Conservation (phyloP, 352 stramenopile genomes). For the Phytophthora pseudosyringae region DNA sequence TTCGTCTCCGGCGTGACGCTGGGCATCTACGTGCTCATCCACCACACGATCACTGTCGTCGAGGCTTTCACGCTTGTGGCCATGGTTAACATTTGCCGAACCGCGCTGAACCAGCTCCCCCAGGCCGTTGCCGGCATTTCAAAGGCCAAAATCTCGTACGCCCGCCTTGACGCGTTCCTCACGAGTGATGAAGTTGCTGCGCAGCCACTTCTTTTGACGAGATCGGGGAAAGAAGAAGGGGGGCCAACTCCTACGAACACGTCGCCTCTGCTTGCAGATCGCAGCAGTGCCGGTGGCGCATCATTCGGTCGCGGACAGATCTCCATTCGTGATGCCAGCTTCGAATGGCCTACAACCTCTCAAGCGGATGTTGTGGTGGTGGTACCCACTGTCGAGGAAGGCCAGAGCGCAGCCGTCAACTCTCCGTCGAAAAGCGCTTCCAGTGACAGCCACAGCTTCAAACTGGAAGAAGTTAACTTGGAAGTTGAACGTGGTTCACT, state of each 20-base stretch:
- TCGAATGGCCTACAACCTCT: conserved; percentile 34
- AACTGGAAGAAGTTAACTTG: conserved; percentile 51
- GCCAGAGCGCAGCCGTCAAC: neutral
- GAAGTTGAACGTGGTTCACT: conserved; percentile 62
- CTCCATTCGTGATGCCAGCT: conserved; percentile 26
- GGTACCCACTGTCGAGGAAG: neutral
- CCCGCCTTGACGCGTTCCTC: conserved; percentile 40
- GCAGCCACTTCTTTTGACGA: neutral
- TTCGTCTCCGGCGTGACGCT: conserved; percentile 36
- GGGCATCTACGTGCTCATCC: conserved; percentile 35
- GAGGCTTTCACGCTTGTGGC: conserved; percentile 44
- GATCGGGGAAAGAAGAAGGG: neutral
- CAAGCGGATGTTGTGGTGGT: conserved; percentile 36
- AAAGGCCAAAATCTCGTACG: conserved; percentile 38
- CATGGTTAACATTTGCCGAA: conserved; percentile 41
- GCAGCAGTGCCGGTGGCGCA: neutral
- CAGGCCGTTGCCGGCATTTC: conserved; percentile 31
- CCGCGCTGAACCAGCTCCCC: conserved; percentile 34
- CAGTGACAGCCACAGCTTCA: conserved; percentile 23
- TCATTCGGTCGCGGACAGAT: conserved; percentile 19
- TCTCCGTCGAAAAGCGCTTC: neutral
- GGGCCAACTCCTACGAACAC: neutral
- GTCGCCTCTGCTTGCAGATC: conserved; percentile 1
- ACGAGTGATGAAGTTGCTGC: conserved; percentile 23
- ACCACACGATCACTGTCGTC: conserved; percentile 30